phyloP scores from a whole-genome alignment of 805 yeast species.

The Kodamaea kakaduensis region DNA sequence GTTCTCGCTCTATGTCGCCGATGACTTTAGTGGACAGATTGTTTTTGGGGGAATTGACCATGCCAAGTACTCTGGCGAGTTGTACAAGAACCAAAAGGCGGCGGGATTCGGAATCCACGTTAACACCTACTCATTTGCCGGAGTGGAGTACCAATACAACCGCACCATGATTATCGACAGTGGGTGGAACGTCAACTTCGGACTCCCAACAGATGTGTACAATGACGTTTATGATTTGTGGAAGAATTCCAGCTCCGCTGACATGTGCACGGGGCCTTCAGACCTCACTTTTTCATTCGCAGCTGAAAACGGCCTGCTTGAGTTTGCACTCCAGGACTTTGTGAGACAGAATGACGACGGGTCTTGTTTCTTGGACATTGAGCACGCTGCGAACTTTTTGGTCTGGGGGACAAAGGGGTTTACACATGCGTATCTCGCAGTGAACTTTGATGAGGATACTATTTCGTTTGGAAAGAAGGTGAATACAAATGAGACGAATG shows the following conservation, averaged over 20 bases:
- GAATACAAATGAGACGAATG: background rate
- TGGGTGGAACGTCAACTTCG: background rate
- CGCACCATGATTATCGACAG: background rate
- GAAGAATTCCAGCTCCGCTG: background rate
- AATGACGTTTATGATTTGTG: background rate
- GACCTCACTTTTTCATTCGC: background rate
- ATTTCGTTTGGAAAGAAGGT: slow-evolving; percentile 1
- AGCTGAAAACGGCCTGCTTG: background rate
- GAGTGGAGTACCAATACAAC: background rate
- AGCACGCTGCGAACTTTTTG: too few species aligned
- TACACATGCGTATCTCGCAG: background rate
- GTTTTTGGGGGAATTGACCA: slow-evolving; percentile 73
- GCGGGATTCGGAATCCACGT: too few species aligned
- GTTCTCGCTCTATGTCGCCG: slow-evolving; percentile 57
- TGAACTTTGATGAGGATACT: background rate
- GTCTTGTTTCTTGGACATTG: background rate
- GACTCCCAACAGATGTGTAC: background rate
- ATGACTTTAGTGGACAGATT: slow-evolving; percentile 45
- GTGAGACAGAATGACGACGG: background rate
- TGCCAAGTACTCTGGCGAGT: slow-evolving; percentile 52
- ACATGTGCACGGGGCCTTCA: background rate
- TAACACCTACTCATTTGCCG: too few species aligned
- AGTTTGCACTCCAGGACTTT: background rate
- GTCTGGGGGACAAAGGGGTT: slow-evolving; percentile 3
- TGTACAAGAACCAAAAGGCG: too few species aligned